Evolutionary conservation across 306 rosid genomes (phyloP).

Genomic region (Fagus crenata): DNA sequence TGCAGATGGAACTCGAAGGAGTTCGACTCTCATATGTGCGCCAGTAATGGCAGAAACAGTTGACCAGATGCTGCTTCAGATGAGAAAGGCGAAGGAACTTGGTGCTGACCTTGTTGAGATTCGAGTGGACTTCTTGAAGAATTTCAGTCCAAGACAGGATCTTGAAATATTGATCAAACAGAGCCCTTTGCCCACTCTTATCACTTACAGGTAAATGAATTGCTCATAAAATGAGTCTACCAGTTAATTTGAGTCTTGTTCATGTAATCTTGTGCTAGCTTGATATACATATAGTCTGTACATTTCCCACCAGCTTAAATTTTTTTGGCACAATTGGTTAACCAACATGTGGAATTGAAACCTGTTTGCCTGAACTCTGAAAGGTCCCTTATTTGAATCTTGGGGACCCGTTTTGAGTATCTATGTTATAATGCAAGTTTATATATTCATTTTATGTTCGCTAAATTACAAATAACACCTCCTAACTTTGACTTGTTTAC

Average conservation of each 20-base stretch:
- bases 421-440: neutral
- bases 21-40: constrained; percentile 50
- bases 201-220: constrained; percentile 48
- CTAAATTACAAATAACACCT: too few species aligned
- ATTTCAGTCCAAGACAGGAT: constrained; percentile 45
- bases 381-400: neutral
- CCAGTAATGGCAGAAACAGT: constrained; percentile 46
- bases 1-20: constrained; percentile 31
- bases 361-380: neutral
- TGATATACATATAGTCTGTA: neutral
- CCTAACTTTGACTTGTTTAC: too few species aligned
- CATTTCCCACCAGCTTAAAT: neutral
- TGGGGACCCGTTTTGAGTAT: neutral
- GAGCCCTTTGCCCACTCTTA: constrained; percentile 42
- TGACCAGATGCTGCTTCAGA: constrained; percentile 43
- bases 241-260: neutral
- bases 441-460: neutral
- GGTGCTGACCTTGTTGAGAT: constrained; percentile 59
- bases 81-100: constrained; percentile 42
- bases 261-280: neutral
- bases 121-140: constrained; percentile 50
- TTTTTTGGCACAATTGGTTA: neutral
- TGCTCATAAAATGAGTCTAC: neutral
- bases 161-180: constrained; percentile 38
- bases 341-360: neutral